Conservation (phyloP, 495 filamentous ascomycete species). For the Lepidopterella palustris region DNA sequence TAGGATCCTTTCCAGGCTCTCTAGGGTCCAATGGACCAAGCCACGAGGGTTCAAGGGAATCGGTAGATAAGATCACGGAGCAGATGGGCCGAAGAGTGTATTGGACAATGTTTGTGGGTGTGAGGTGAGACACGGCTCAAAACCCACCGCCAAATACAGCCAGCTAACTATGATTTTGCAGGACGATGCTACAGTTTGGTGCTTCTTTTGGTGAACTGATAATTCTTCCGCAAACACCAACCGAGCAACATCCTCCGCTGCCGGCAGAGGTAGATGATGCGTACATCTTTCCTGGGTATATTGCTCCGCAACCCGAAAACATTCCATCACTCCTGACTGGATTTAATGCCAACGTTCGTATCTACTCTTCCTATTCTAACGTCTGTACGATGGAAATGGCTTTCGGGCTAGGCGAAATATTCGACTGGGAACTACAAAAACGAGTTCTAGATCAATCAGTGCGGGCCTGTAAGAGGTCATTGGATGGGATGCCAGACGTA, state of each 20-base stretch:
- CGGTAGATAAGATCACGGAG: slow-evolving; percentile 62
- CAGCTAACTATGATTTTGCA: slow-evolving; percentile 27
- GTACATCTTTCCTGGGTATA: slow-evolving; percentile 57
- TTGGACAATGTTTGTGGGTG: slow-evolving; percentile 65
- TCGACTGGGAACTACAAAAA: slow-evolving; percentile 69
- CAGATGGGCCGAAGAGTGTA: slow-evolving; percentile 75
- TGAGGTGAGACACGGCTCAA: slow-evolving; percentile 34
- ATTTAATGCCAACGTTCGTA: slow-evolving; percentile 68
- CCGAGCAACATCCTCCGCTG: slow-evolving; percentile 70
- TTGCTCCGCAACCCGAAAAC: slow-evolving; percentile 56
- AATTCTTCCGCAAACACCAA: slow-evolving; percentile 63
- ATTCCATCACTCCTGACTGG: slow-evolving; percentile 59
- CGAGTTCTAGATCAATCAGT: slow-evolving; percentile 55
- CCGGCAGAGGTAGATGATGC: slow-evolving; percentile 75
- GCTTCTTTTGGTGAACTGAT: slow-evolving; percentile 55
- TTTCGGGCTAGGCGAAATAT: slow-evolving; percentile 61
- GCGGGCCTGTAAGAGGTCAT: slow-evolving; percentile 51
- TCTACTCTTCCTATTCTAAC: slow-evolving; percentile 64
- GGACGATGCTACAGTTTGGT: slow-evolving; percentile 64
- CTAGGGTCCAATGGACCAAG: slow-evolving; percentile 19
- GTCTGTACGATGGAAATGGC: slow-evolving; percentile 65
- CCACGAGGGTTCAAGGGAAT: slow-evolving; percentile 31
- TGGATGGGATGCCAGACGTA: slow-evolving; percentile 54
- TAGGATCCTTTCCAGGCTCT: slow-evolving; percentile 7
- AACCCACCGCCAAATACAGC: neutral